These are phyloP conservation scores for Amoebophrya sp. DNA, from an alignment of 169 alveolate species.

Conservation along the genomic window DNA sequence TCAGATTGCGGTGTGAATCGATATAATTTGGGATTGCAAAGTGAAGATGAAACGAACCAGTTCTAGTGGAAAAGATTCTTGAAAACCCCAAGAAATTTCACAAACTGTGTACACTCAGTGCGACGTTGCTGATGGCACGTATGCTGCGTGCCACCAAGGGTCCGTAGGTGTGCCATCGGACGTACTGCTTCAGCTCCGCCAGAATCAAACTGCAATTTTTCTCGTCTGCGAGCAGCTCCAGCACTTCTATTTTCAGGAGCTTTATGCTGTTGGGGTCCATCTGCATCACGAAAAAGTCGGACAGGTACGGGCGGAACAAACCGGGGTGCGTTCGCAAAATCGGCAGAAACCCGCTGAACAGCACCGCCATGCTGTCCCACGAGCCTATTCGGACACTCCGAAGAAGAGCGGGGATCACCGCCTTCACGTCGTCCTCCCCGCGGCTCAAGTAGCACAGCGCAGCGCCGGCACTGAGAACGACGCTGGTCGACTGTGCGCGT, in stretches of 20 bases:
- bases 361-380: slow-evolving; percentile 10
- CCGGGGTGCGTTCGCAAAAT: background rate
- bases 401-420: background rate
- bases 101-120: too few relatives aligned
- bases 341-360: background rate
- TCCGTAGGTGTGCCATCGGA: background rate
- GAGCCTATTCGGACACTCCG: background rate
- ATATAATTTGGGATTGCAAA: too few relatives aligned
- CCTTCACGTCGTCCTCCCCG: background rate
- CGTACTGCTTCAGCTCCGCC: slow-evolving; percentile 1
- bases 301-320: background rate
- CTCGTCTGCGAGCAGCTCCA: background rate
- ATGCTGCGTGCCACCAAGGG: background rate
- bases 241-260: background rate
- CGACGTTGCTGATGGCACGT: background rate
- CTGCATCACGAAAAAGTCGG: slow-evolving; percentile 8
- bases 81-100: too few relatives aligned
- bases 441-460: background rate
- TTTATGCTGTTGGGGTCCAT: slow-evolving; percentile 2
- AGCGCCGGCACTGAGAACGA: background rate
- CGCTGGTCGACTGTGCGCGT: background rate
- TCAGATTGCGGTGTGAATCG: too few relatives aligned
- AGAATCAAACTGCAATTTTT: background rate
- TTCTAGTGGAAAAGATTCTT: too few relatives aligned
- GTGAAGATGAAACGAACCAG: too few relatives aligned